A percentile compares a stretch with the other conserved stretches of the same genome.
Conservation (phyloP, 2,329 filamentous ascomycete species). For the Aspergillus sergii region DNA sequence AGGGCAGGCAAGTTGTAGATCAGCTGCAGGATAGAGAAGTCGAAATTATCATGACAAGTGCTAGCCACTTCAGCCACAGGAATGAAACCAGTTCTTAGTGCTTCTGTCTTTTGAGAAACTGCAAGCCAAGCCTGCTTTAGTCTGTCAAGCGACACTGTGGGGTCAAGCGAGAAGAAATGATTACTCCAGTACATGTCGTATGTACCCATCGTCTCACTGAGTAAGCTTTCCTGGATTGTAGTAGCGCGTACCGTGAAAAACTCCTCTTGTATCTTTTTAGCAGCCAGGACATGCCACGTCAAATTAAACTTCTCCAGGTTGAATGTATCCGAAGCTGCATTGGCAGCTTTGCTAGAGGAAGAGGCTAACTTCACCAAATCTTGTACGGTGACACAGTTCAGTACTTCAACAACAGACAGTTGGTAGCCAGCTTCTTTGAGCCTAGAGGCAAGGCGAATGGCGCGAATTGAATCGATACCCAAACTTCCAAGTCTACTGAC, state of each 20-base stretch:
- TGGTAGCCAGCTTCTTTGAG: constrained; percentile 27
- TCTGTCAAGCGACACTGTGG: constrained; percentile 28
- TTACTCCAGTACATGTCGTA: constrained; percentile 45
- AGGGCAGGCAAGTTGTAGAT: constrained; percentile 28
- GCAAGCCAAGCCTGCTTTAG: constrained; percentile 38
- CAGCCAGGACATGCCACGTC: constrained; percentile 22
- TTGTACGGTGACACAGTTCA: constrained; percentile 31
- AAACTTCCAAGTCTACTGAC: constrained; percentile 28
- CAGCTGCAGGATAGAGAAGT: constrained; percentile 32
- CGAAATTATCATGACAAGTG: background rate
- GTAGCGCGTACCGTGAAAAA: constrained; percentile 33
- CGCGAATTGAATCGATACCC: constrained; percentile 37
- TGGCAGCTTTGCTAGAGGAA: background rate
- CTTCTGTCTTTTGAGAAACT: constrained; percentile 34
- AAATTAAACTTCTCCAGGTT: constrained; percentile 27
- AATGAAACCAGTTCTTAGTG: constrained; percentile 41
- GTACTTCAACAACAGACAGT: constrained; percentile 32
- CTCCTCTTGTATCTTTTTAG: constrained; percentile 19
- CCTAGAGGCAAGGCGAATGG: constrained; percentile 30
- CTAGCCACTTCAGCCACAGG: constrained; percentile 29
- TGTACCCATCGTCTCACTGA: constrained; percentile 44
- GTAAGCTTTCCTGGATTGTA: constrained; percentile 42
- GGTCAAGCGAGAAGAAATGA: constrained; percentile 37
- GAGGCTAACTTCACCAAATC: constrained; percentile 26
- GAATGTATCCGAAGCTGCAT: constrained; percentile 8